Evolutionary conservation across 371 early-diverging fungal species (phyloP), one percentile per base, ranked within the genome.

Genomic region (Mucor velutinosus): DNA sequence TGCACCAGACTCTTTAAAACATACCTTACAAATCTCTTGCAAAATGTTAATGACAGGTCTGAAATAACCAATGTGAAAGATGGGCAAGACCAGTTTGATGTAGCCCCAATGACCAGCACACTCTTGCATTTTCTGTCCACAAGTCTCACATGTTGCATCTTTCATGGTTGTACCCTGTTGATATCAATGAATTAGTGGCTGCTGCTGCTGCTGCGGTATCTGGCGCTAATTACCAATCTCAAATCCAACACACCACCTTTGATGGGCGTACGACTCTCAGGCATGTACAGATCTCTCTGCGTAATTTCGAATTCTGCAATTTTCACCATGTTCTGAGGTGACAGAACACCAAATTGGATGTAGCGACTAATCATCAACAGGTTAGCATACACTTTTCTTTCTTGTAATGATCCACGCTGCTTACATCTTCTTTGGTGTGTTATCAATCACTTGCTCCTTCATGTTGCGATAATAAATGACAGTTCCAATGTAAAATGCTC

Each of bases 81-180:
- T 97, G 4, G 99, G 99, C 43, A 99, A 85, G 30, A 90, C 90
- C 8, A 99, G 87, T 56, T 94, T 92, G 37, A 99, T 87, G 75
- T 96, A 92, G 27, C 99, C 99, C 88, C 94, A 99, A 82, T 99
- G 99, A 35, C 99, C 99, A 51, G 94, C 90, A 82, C 99, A 99
- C 59, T 97, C 95, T 70, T 91, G 85, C 77, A 97, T 84, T 60
- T 83, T 86, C 74, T 93, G 89, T 11, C 92, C 93, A 78, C 99
- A 99, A 4, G 99, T 99, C 43, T 92, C 90, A 84, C 99, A 99
- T 1, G 78, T 76, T 12, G 82, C 86, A 15, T 80, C 76, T 76
- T 97, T 97, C 71, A 93, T 92, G n/a, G 97, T 91, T 7, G 93
- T 90, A 62, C 97, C 97, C 92, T 95, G 80, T 59, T 15, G 0